These are phyloP conservation scores for Tolypocladium capitatum DNA, from an alignment of 2,329 filamentous ascomycete genomes.

Conservation along the genomic window DNA sequence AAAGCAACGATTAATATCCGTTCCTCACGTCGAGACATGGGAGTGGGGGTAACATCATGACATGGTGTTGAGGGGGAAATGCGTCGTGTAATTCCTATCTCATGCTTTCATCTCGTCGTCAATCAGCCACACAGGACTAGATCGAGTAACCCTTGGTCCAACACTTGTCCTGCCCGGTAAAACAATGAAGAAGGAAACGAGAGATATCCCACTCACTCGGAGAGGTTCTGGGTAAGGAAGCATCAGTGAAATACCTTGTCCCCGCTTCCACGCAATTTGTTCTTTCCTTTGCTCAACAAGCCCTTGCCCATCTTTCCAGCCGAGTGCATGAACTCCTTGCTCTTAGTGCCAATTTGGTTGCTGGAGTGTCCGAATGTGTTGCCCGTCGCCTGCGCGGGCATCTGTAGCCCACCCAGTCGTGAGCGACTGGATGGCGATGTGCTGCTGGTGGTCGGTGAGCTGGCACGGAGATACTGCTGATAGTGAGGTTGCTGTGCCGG, in stretches of 20 bases:
- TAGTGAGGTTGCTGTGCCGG: slow-evolving; percentile 35
- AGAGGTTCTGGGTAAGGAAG: slow-evolving; percentile 17
- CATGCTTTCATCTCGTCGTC: slow-evolving; percentile 23
- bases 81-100: slow-evolving; percentile 29
- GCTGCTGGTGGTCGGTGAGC: slow-evolving; percentile 13
- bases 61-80: slow-evolving; percentile 7
- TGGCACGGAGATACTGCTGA: slow-evolving; percentile 41
- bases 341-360: slow-evolving; percentile 62
- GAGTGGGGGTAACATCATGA: slow-evolving; percentile 7
- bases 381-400: slow-evolving; percentile 25
- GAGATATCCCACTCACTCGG: slow-evolving; percentile 7
- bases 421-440: slow-evolving; percentile 20
- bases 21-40: slow-evolving; percentile 14
- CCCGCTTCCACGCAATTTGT: slow-evolving; percentile 58
- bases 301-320: slow-evolving; percentile 87
- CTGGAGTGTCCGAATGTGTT: slow-evolving; percentile 40
- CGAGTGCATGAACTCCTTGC: slow-evolving; percentile 78
- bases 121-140: background rate
- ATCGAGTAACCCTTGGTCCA: slow-evolving; percentile 10
- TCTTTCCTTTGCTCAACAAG: slow-evolving; percentile 80
- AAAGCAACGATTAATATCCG: slow-evolving; percentile 19
- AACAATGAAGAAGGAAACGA: slow-evolving; percentile 6
- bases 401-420: slow-evolving; percentile 19
- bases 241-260: slow-evolving; percentile 80
- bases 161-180: slow-evolving; percentile 12